phyloP scores from a whole-genome alignment of 2,329 filamentous ascomycete genomes.

The Stromatinia cepivora region DNA sequence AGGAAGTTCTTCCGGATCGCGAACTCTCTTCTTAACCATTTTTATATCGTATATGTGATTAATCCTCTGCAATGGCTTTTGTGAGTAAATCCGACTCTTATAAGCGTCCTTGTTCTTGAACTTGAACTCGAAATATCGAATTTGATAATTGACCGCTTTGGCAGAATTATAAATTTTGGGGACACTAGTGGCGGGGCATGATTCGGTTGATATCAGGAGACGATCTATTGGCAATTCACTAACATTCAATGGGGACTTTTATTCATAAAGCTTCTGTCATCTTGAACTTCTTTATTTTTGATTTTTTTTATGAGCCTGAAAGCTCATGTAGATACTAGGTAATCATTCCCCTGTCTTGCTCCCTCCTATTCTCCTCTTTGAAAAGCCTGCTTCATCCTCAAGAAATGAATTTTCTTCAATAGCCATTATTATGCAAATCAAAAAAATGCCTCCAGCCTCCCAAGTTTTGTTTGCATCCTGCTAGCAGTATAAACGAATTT shows the following conservation, averaged over 20 bases:
- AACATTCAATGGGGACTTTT: not conserved
- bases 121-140: not conserved
- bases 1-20: slow-evolving; percentile 40
- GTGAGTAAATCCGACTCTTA: not conserved
- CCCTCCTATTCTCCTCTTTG: not conserved
- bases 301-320: not conserved
- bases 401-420: slow-evolving; percentile 13
- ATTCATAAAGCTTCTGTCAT: not conserved
- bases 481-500: slow-evolving; percentile 37
- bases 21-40: slow-evolving; percentile 42
- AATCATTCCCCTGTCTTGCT: slow-evolving; percentile 1
- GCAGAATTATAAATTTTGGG: slow-evolving; percentile 13
- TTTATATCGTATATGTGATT: slow-evolving; percentile 23
- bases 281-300: not conserved
- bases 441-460: slow-evolving; percentile 7
- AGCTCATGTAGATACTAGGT: not conserved
- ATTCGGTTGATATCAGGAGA: not conserved
- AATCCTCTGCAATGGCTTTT: not conserved
- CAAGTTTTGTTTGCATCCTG: slow-evolving; percentile 20
- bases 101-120: not conserved
- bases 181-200: slow-evolving; percentile 16
- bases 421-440: slow-evolving; percentile 16
- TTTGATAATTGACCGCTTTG: slow-evolving; percentile 8
- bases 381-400: slow-evolving; percentile 18
- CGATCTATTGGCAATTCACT: not conserved